These are phyloP conservation scores for Globisporangium perplexum DNA, from an alignment of 352 stramenopile genomes.

Conservation along the genomic window DNA sequence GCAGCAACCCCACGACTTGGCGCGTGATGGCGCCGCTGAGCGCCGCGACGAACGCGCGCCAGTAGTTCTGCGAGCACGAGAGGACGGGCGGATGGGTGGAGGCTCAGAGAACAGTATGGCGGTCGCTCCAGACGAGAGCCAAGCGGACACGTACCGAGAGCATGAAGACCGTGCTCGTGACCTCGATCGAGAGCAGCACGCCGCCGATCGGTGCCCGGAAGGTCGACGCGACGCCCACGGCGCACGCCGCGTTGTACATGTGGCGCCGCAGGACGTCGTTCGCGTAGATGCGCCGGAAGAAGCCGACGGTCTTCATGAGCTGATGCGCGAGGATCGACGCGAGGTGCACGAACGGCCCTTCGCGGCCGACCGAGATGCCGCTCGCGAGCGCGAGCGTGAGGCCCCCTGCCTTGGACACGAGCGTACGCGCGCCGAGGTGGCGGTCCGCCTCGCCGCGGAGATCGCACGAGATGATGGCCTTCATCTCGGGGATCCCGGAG, in stretches of 20 bases:
- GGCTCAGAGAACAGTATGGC: too few relatives aligned
- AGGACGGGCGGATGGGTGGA: too few relatives aligned
- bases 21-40: slow-evolving; percentile 47
- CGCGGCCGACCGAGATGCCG: slow-evolving; percentile 93
- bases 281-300: slow-evolving; percentile 64
- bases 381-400: slow-evolving; percentile 88
- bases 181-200: slow-evolving; percentile 90
- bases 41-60: slow-evolving; percentile 52
- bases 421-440: slow-evolving; percentile 36
- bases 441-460: slow-evolving; percentile 33
- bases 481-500: slow-evolving; percentile 75
- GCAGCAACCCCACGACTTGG: slow-evolving; percentile 32
- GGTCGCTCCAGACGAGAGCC: too few relatives aligned
- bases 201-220: slow-evolving; percentile 89
- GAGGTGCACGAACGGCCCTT: slow-evolving; percentile 96
- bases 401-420: slow-evolving; percentile 82
- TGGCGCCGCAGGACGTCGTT: slow-evolving; percentile 68
- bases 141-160: slow-evolving; percentile 24
- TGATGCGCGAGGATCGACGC: slow-evolving; percentile 81
- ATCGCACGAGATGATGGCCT: slow-evolving; percentile 71
- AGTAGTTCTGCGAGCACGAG: slow-evolving; percentile 40
- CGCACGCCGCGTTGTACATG: slow-evolving; percentile 84
- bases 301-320: slow-evolving; percentile 67
- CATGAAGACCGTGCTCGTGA: slow-evolving; percentile 74
- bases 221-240: slow-evolving; percentile 82